A percentile compares a stretch with the other conserved stretches of the same genome.
These are phyloP conservation scores for Choiromyces venosus DNA, from an alignment of 495 filamentous ascomycete species.

Conservation along the genomic window DNA sequence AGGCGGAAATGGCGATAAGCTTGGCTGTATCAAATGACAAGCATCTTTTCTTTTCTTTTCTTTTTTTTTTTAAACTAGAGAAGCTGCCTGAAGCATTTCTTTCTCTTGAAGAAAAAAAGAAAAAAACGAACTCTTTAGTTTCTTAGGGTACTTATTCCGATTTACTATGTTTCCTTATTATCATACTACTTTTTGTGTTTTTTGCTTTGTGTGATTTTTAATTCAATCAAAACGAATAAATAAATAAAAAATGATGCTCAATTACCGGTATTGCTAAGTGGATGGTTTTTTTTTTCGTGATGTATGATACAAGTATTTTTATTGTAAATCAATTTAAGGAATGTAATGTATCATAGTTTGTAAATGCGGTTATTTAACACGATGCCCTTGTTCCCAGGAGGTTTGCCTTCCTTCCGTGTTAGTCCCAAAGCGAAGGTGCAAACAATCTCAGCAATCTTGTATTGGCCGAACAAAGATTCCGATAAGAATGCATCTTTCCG, in stretches of 20 bases:
- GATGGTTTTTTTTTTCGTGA: background rate
- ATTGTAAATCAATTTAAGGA: background rate
- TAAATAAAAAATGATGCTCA: background rate
- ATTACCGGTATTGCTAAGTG: background rate
- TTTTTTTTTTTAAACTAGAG: background rate
- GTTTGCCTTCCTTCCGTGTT: too few species aligned
- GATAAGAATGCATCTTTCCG: too few species aligned
- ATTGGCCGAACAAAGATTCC: too few species aligned
- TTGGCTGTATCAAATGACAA: conserved; percentile 4
- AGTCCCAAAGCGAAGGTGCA: too few species aligned
- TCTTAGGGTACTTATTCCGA: background rate
- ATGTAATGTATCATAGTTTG: background rate
- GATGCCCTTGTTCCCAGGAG: too few species aligned
- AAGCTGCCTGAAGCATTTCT: background rate
- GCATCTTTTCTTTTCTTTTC: too few species aligned
- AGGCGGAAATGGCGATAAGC: conserved; percentile 1
- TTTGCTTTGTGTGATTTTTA: background rate
- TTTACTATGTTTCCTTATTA: background rate
- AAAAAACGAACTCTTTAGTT: background rate
- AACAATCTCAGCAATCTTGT: too few species aligned
- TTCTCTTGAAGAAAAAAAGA: background rate
- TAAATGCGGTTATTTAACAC: background rate
- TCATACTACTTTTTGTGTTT: background rate
- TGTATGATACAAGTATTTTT: background rate
- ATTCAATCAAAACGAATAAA: background rate